Percentiles rank a stretch among this genome's conserved stretches.
These are phyloP conservation scores for Ambrosiella cleistominuta DNA, from an alignment of 2,329 filamentous ascomycete species.

Conservation along the genomic window DNA sequence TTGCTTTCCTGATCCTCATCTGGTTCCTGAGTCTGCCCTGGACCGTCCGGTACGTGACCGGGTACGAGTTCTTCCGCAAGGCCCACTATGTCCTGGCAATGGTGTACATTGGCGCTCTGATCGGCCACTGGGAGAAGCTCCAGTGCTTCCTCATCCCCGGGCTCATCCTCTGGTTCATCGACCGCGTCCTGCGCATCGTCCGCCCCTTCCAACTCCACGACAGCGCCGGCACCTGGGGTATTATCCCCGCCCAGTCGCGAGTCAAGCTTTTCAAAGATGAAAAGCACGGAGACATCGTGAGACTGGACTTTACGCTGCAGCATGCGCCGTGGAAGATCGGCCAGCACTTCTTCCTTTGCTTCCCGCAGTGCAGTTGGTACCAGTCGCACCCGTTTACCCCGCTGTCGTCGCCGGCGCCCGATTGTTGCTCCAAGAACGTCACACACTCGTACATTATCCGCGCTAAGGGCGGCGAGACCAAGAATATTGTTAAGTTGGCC, in stretches of 20 bases:
- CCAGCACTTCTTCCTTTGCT: slow-evolving; percentile 56
- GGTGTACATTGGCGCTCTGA: slow-evolving; percentile 58
- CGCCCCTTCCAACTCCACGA: slow-evolving; percentile 45
- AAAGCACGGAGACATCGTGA: slow-evolving; percentile 42
- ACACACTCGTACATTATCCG: slow-evolving; percentile 40
- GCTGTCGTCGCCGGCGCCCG: slow-evolving; percentile 31
- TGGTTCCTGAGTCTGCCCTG: slow-evolving; percentile 37
- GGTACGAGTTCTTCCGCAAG: slow-evolving; percentile 65
- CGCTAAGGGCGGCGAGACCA: slow-evolving; percentile 42
- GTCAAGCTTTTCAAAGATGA: slow-evolving; percentile 36
- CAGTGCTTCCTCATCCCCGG: slow-evolving; percentile 52
- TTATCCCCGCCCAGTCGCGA: slow-evolving; percentile 15
- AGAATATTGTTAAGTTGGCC: slow-evolving; percentile 31
- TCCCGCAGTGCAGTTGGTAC: slow-evolving; percentile 48
- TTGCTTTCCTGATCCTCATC: slow-evolving; percentile 43
- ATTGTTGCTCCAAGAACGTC: slow-evolving; percentile 21
- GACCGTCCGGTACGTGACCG: slow-evolving; percentile 42
- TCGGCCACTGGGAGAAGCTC: slow-evolving; percentile 54
- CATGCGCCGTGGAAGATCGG: slow-evolving; percentile 47
- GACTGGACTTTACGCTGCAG: slow-evolving; percentile 46
- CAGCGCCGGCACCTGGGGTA: slow-evolving; percentile 20
- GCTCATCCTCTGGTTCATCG: slow-evolving; percentile 46
- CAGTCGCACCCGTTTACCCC: slow-evolving; percentile 58
- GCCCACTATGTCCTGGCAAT: slow-evolving; percentile 55
- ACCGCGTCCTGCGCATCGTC: slow-evolving; percentile 40